phyloP scores from a whole-genome alignment of 108 stramenopile genomes.

The Cyclotella baltica region DNA sequence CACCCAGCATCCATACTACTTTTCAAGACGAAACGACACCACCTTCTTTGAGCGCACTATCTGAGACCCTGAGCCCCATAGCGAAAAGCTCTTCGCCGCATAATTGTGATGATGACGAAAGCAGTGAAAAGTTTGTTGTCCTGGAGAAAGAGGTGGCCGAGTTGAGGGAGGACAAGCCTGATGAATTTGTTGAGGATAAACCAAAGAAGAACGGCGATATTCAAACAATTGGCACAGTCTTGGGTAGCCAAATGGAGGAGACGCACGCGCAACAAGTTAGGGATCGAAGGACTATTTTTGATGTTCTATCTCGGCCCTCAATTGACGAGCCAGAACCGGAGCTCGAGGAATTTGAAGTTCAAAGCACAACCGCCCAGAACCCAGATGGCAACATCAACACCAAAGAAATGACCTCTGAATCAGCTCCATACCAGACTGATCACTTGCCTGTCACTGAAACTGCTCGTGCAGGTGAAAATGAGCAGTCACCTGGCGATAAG shows the following conservation, averaged over 20 bases:
- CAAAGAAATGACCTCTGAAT: neutral
- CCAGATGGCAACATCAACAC: neutral
- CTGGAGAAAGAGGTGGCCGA: neutral
- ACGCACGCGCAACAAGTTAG: neutral
- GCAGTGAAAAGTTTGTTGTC: neutral
- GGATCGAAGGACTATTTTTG: neutral
- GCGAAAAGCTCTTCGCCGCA: constrained; percentile 27
- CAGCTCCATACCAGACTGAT: neutral
- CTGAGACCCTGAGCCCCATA: constrained; percentile 13
- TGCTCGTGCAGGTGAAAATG: neutral
- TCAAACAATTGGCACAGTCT: too few relatives aligned
- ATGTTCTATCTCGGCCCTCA: neutral
- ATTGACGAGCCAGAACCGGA: neutral
- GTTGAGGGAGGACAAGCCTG: neutral
- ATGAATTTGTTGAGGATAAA: neutral
- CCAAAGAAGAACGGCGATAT: neutral
- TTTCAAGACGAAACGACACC: neutral
- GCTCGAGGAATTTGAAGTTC: neutral
- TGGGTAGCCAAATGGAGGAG: neutral
- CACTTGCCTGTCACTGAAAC: neutral
- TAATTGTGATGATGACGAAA: constrained; percentile 13
- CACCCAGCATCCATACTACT: neutral
- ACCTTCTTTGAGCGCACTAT: neutral
- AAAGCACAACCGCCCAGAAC: neutral
- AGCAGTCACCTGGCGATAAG: constrained; percentile 33